Evolutionary conservation across 2,329 filamentous ascomycete genomes (phyloP).

Genomic region (Davidsoniella australis): DNA sequence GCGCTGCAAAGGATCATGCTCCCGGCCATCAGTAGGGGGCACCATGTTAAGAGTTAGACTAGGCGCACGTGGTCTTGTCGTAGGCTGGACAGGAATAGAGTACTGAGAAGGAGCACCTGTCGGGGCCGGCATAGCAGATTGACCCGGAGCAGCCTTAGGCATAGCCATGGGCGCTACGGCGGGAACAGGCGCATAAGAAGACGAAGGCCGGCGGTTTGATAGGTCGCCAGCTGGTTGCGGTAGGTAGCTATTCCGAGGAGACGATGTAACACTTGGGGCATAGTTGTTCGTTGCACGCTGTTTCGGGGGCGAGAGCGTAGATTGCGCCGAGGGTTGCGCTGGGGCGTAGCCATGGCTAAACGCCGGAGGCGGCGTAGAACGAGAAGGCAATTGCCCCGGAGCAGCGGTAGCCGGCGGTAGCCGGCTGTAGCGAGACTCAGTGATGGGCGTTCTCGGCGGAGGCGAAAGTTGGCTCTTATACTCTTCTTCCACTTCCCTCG

Average conservation of each 20-base stretch:
- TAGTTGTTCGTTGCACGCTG: slow-evolving; percentile 31
- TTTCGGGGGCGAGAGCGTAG: slow-evolving; percentile 39
- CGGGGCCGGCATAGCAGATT: slow-evolving; percentile 3
- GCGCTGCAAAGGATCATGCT: slow-evolving; percentile 62
- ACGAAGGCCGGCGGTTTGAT: slow-evolving; percentile 33
- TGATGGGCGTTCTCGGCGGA: slow-evolving; percentile 15
- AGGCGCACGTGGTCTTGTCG: slow-evolving; percentile 30
- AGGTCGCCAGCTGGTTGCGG: slow-evolving; percentile 10
- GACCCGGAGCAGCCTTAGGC: slow-evolving; percentile 14
- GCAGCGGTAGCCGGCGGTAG: slow-evolving; percentile 14
- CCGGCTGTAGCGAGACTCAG: slow-evolving; percentile 25
- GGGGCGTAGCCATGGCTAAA: slow-evolving; percentile 16
- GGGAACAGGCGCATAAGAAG: slow-evolving; percentile 27
- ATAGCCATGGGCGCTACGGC: slow-evolving; percentile 19
- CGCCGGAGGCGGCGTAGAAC: slow-evolving; percentile 34
- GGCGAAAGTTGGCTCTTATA: slow-evolving; percentile 15
- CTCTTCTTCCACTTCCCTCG: slow-evolving; percentile 42
- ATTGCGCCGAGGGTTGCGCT: slow-evolving; percentile 18
- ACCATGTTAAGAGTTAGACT: slow-evolving; percentile 42
- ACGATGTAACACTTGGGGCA: slow-evolving; percentile 6
- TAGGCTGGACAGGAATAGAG: slow-evolving; percentile 15
- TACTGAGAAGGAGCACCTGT: slow-evolving; percentile 13
- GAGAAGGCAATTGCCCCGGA: slow-evolving; percentile 17
- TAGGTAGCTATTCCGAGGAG: slow-evolving; percentile 6
- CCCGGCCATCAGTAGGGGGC: slow-evolving; percentile 45